A percentile compares a stretch with the other conserved stretches of the same genome.
phyloP scores from a whole-genome alignment of 208 protist genomes.

The Acanthamoeba healyi region DNA sequence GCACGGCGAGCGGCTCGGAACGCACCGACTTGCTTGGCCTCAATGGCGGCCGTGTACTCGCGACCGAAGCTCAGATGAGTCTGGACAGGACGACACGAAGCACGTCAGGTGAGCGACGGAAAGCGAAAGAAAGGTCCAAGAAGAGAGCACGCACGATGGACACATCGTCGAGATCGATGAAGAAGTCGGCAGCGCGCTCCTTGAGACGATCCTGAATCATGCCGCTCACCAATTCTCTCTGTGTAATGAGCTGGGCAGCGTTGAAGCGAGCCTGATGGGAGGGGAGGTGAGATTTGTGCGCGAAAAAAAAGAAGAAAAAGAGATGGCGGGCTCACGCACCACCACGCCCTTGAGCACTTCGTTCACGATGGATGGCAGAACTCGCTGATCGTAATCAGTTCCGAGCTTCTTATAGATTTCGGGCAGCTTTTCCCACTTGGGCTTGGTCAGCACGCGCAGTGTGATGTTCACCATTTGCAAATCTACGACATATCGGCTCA shows the following conservation, averaged over 20 bases:
- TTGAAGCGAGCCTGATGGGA: conserved; percentile 97
- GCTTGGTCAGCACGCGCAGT: conserved; percentile 98
- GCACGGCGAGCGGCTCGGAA: neutral
- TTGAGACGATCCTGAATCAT: conserved; percentile 95
- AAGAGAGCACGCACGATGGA: conserved; percentile 92
- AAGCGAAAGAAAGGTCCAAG: neutral
- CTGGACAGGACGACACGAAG: conserved; percentile 50
- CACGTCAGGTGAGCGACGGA: neutral
- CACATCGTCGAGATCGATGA: conserved; percentile 97
- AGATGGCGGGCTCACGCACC: conserved; percentile 74
- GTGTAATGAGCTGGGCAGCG: conserved; percentile 98
- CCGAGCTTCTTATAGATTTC: conserved; percentile 96
- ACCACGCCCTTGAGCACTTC: conserved; percentile 99
- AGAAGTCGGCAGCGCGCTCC: conserved; percentile 97
- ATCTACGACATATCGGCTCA: conserved; percentile 88
- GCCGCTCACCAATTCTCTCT: conserved; percentile 95
- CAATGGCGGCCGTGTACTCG: conserved; percentile 91
- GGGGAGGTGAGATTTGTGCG: neutral
- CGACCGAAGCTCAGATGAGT: conserved; percentile 87
- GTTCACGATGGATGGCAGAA: conserved; percentile 98
- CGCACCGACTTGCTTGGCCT: conserved; percentile 90
- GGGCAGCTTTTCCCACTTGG: conserved; percentile 94
- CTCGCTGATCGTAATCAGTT: conserved; percentile 97
- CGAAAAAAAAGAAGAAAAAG: neutral
- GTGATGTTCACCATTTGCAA: conserved; percentile 99